Conservation (phyloP, 1,284 basidiomycete genomes). For the Ustilago loliicola region DNA sequence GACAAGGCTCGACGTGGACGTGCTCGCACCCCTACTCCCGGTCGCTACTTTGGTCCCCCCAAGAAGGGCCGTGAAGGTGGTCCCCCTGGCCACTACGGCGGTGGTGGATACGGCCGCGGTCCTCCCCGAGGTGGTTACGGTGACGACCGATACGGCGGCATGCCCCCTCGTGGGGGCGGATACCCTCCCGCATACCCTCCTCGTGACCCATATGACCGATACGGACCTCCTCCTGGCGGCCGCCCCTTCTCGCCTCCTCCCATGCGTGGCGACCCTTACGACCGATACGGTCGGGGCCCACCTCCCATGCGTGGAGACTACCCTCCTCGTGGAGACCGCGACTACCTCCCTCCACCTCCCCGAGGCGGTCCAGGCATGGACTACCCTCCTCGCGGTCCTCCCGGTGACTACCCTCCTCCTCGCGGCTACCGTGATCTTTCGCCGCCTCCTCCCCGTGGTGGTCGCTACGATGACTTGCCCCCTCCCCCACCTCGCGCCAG, state of each 20-base stretch:
- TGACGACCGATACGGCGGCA: constrained; percentile 76
- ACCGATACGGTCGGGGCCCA: constrained; percentile 47
- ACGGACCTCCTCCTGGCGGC: constrained; percentile 63
- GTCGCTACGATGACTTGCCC: constrained; percentile 56
- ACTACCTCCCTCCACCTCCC: constrained; percentile 48
- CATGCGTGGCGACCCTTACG: constrained; percentile 54
- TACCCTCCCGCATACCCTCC: constrained; percentile 65
- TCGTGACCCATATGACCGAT: constrained; percentile 69
- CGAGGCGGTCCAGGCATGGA: constrained; percentile 51
- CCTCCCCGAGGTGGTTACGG: constrained; percentile 46
- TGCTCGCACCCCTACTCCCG: constrained; percentile 93
- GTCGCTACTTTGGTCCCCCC: constrained; percentile 90
- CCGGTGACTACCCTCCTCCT: constrained; percentile 59
- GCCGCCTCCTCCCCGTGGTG: constrained; percentile 50
- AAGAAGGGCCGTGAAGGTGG: constrained; percentile 77
- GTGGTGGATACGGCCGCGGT: constrained; percentile 41
- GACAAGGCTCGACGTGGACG: constrained; percentile 95
- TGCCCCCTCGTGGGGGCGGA: constrained; percentile 76
- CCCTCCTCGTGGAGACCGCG: constrained; percentile 44
- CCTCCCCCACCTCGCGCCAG: constrained; percentile 53
- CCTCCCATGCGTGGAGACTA: constrained; percentile 55
- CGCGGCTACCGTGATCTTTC: constrained; percentile 50
- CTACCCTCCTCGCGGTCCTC: constrained; percentile 59
- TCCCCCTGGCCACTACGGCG: constrained; percentile 52
- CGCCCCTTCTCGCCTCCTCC: constrained; percentile 52